Base-by-base conservation (phyloP, 805 yeast genomes). In the Pichia cephalocereana region DNA sequence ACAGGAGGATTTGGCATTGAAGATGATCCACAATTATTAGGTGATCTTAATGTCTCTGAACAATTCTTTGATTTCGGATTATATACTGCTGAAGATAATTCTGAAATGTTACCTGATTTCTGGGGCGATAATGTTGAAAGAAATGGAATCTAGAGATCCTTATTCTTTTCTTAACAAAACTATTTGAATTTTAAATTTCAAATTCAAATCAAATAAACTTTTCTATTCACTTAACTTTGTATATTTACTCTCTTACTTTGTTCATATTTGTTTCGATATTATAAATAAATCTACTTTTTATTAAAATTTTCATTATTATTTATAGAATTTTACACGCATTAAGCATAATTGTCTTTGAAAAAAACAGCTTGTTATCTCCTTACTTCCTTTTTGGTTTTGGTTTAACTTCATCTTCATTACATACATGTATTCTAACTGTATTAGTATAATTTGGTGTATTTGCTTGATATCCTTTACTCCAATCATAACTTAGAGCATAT, bases 401-500 rank as follows among this genome's bases (percentile, higher is more conserved):
- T 57, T 85, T 85, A 43, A 86, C 85, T 65, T 93, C 99, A 46
- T 80, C 90, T 44, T 89, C 97, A 54, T 80, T 81, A 38, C 85
- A 79, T 14, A 90, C 82, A 66, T 93, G 99, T 45, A 93, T 70
- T 66, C 86, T 83, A 52, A 93, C 79, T 47, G 78, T 71, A 54
- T 78, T 85, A 18, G 93, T 88, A 58, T 79, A 79, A 55, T 83
- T 88, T 3, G 80, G 84, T 41, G 82, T 76, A 69, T 86, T 88
- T 58, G 75, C 83, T 62, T 76, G 81, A 65, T 84, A 75, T n/a
- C 95, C 96, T 62, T 89, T 89, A 50, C 88, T 77, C 99, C 99
- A 93, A 64, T 93, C 99, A 67, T 93, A 91, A 53, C 95, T 81
- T 52, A 87, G 63, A 2, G 97, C 96, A 61, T 93, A 88, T 4